Percentiles rank a stretch among this genome's conserved stretches.
Conservation (phyloP, 345 rosid genomes). For the Gynandropsis gynandra region DNA sequence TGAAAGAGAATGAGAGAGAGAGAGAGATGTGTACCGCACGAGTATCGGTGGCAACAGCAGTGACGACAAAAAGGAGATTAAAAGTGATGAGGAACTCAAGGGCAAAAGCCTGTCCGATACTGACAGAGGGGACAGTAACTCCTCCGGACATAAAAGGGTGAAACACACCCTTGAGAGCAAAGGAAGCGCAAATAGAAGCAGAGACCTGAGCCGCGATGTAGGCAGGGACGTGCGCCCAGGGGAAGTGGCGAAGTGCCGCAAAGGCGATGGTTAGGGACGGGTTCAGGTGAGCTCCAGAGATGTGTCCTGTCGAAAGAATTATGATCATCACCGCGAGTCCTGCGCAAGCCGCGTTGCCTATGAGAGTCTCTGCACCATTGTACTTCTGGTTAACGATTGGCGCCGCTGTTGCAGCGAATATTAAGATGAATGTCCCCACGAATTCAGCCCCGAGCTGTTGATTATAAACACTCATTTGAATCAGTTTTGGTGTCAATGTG, state of each 20-base stretch:
- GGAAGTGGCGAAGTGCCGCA: slow-evolving; percentile 84
- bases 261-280: slow-evolving; percentile 89
- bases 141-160: slow-evolving; percentile 93
- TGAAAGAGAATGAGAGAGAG: not conserved
- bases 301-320: slow-evolving; percentile 86
- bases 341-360: slow-evolving; percentile 86
- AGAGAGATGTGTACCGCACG: slow-evolving; percentile 61
- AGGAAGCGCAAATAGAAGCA: slow-evolving; percentile 87
- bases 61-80: slow-evolving; percentile 82
- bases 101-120: slow-evolving; percentile 75
- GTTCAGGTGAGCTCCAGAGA: slow-evolving; percentile 93
- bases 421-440: slow-evolving; percentile 89
- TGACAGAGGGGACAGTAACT: slow-evolving; percentile 87
- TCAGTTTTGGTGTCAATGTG: not conserved
- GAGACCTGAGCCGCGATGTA: slow-evolving; percentile 84
- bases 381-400: slow-evolving; percentile 93
- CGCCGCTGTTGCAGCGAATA: slow-evolving; percentile 85
- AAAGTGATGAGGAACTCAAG: slow-evolving; percentile 91
- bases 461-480: too few species aligned
- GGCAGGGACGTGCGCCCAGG: slow-evolving; percentile 89
- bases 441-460: slow-evolving; percentile 91
- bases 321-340: slow-evolving; percentile 95
- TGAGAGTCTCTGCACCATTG: slow-evolving; percentile 57
- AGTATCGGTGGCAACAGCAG: slow-evolving; percentile 95
- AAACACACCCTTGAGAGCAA: slow-evolving; percentile 79